These are phyloP conservation scores for Pichia scutulata DNA, from an alignment of 805 yeast species.

Conservation along the genomic window DNA sequence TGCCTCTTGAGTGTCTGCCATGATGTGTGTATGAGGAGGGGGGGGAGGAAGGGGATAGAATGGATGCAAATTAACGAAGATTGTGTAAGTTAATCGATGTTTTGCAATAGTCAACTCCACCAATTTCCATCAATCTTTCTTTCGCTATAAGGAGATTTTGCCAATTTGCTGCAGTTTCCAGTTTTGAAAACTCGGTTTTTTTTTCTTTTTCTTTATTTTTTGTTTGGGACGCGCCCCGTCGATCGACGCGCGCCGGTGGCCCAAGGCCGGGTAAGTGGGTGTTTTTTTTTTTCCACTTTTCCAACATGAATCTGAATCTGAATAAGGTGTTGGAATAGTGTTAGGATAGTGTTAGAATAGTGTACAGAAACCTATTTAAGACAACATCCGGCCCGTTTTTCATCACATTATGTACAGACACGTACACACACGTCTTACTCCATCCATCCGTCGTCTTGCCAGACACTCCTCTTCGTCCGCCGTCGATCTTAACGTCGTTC, in stretches of 20 bases:
- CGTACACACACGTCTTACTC: neutral
- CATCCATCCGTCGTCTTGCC: neutral
- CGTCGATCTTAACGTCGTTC: slow-evolving; percentile 9
- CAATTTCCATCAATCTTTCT: neutral
- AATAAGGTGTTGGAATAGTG: too few species aligned
- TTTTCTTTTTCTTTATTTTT: too few species aligned
- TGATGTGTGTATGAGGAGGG: neutral
- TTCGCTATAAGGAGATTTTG: neutral
- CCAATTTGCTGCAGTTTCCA: neutral
- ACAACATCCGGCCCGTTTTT: too few species aligned
- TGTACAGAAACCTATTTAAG: too few species aligned
- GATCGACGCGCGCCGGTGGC: neutral
- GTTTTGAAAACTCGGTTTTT: too few species aligned
- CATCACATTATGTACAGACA: neutral
- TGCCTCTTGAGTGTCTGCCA: slow-evolving; percentile 50
- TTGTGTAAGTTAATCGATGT: neutral
- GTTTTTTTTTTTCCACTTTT: neutral
- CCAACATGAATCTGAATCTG: neutral
- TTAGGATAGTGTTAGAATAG: too few species aligned
- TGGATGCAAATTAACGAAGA: neutral
- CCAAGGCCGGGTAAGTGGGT: neutral
- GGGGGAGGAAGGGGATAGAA: neutral
- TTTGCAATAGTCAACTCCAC: neutral
- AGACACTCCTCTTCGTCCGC: neutral
- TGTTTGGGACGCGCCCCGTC: neutral